Percentiles rank a stretch among this genome's conserved stretches.
Conservation (phyloP, 1,139 yeast species). For the Suhomyces kunorum region DNA sequence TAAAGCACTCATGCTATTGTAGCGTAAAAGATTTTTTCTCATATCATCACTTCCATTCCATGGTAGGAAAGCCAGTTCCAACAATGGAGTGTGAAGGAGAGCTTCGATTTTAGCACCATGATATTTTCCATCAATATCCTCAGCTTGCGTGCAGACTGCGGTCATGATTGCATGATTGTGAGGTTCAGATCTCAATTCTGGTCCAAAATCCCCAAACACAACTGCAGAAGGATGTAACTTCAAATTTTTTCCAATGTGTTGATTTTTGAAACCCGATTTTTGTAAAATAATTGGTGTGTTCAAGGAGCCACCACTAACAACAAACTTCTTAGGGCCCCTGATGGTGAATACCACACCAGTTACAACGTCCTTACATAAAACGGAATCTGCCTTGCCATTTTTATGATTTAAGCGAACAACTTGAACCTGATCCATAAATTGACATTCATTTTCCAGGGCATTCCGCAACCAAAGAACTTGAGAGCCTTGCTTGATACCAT, state of each 20-base stretch:
- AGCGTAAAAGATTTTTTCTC: slow-evolving; percentile 40
- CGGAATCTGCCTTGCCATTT: slow-evolving; percentile 49
- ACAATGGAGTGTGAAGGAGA: slow-evolving; percentile 47
- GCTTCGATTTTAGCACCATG: slow-evolving; percentile 63
- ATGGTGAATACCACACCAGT: slow-evolving; percentile 38
- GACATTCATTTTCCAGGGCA: slow-evolving; percentile 51
- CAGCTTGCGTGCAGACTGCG: slow-evolving; percentile 49
- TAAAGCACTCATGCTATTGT: slow-evolving; percentile 43
- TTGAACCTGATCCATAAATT: slow-evolving; percentile 50
- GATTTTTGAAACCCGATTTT: slow-evolving; percentile 55
- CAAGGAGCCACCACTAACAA: slow-evolving; percentile 53
- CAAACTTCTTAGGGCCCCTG: slow-evolving; percentile 48
- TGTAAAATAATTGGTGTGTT: slow-evolving; percentile 53
- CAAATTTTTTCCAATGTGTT: slow-evolving; percentile 54
- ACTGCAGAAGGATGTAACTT: slow-evolving; percentile 55
- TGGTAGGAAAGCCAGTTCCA: slow-evolving; percentile 43
- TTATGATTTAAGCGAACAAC: slow-evolving; percentile 44
- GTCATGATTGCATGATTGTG: slow-evolving; percentile 52
- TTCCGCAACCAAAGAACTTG: slow-evolving; percentile 54
- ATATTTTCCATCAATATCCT: slow-evolving; percentile 55
- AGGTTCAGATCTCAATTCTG: slow-evolving; percentile 37
- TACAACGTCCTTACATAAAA: slow-evolving; percentile 34
- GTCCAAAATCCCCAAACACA: slow-evolving; percentile 46
- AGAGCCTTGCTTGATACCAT: slow-evolving; percentile 58
- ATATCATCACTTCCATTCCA: slow-evolving; percentile 43